Evolutionary conservation across 2,329 filamentous ascomycete genomes (phyloP), one percentile per base, ranked within the genome.

Genomic region (Aspergillus japonicus): DNA sequence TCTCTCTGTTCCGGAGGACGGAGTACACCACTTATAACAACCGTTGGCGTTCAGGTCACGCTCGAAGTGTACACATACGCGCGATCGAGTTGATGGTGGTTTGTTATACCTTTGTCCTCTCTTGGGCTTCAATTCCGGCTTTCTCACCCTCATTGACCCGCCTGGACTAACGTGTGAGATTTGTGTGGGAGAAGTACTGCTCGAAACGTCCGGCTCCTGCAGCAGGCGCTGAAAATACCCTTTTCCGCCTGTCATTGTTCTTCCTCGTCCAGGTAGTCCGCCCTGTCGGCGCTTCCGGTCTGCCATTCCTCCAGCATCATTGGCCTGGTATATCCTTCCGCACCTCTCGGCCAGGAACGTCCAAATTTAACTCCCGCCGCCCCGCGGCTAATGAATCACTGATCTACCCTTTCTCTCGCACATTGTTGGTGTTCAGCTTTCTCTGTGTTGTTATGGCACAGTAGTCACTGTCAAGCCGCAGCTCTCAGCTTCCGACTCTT

Each of bases 351-450:
- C 49, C 59, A 63, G 59, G 56, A 56, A 59, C 50, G 59, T 64
- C 56, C 48, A 67, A 64, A 66, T 63, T 63, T 57, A 64, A 59
- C 54, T 50, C 47, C 54, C 58, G 54, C 57, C 47, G 35, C 64
- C 19, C 55, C 61, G 68, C 66, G 66, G 54, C 64, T 68, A 65
- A 60, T 68, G 62, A 64, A 62, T 62, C 67, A 50, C 51, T 61
- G 57, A 62, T 62, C 44, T 49, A 56, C 59, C 64, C 55, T 58
- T 47, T 47, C 31, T 52, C 52, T 61, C 55, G 23, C 49, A 39
- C 53, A 61, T 49, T 54, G 50, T 57, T 60, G 35, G 53, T 61
- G 54, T 66, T 61, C 56, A 50, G 53, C 54, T 42, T 49, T 53
- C 39, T 59, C 58, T 62, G 57, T 52, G 47, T 57, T 59, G 58